Percentiles rank a stretch among this genome's conserved stretches.
Evolutionary conservation across 257 asterid species (phyloP).

Genomic region (Haberlea rhodopensis): DNA sequence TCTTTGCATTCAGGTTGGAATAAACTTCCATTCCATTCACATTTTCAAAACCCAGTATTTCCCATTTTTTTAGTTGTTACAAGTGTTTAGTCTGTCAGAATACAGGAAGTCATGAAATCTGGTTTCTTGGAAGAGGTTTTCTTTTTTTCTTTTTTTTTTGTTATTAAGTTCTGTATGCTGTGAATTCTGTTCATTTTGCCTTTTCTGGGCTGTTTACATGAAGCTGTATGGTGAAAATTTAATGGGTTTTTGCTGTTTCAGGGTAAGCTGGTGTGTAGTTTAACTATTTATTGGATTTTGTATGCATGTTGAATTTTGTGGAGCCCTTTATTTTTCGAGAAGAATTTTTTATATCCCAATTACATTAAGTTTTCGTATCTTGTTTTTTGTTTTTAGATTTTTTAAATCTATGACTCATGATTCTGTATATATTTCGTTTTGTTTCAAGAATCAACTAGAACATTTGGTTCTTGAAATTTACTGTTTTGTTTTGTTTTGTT

Average conservation of each 20-base stretch:
- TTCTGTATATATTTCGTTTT: too few relatives aligned
- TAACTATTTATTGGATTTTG: slow-evolving; percentile 4
- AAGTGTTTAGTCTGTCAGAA: slow-evolving; percentile 8
- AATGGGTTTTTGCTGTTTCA: slow-evolving; percentile 13
- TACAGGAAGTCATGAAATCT: background rate
- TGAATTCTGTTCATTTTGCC: slow-evolving; percentile 8
- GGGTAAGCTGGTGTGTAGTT: background rate
- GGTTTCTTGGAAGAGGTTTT: slow-evolving; percentile 9
- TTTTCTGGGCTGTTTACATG: slow-evolving; percentile 13
- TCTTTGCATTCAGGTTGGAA: slow-evolving; percentile 43
- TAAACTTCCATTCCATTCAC: slow-evolving; percentile 36
- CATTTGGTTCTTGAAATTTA: background rate
- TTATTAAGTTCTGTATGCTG: background rate
- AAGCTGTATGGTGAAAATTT: slow-evolving; percentile 12
- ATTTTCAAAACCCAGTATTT: slow-evolving; percentile 10
- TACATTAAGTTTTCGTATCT: background rate
- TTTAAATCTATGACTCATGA: background rate
- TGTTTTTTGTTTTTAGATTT: background rate
- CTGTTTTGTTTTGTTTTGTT: background rate
- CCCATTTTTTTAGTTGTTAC: slow-evolving; percentile 18
- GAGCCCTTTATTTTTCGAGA: background rate
- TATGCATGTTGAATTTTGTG: slow-evolving; percentile 25
- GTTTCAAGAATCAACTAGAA: background rate
- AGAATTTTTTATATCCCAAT: background rate
- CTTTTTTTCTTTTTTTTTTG: background rate